These are phyloP conservation scores for Silene latifolia DNA, from an alignment of 148 eudicot genomes.

Conservation along the genomic window DNA sequence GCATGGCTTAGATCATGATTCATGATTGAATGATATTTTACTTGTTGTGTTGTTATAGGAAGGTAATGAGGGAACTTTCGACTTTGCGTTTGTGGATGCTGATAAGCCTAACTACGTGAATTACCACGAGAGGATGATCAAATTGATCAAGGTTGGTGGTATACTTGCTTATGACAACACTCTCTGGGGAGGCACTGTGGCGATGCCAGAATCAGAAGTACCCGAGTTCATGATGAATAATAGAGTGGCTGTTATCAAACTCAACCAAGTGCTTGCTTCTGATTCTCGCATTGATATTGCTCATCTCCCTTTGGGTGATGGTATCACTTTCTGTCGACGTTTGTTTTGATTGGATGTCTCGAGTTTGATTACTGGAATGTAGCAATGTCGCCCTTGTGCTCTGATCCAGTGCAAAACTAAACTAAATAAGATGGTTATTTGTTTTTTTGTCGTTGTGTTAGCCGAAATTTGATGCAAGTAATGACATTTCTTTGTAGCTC, in stretches of 20 bases:
- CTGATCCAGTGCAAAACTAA: too few species aligned
- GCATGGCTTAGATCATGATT: too few species aligned
- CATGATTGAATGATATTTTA: too few species aligned
- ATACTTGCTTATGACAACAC: slow-evolving; percentile 65
- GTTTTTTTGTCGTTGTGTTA: too few species aligned
- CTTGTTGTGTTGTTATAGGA: slow-evolving; percentile 7
- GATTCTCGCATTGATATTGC: slow-evolving; percentile 49
- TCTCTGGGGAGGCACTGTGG: slow-evolving; percentile 45
- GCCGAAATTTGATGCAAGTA: too few species aligned
- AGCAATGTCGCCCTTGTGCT: too few species aligned
- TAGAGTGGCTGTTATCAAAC: slow-evolving; percentile 19
- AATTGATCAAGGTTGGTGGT: slow-evolving; percentile 52
- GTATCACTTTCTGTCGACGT: slow-evolving; percentile 53
- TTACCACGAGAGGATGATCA: slow-evolving; percentile 54
- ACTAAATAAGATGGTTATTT: too few species aligned
- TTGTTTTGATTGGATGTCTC: slow-evolving; percentile 18
- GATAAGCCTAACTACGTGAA: slow-evolving; percentile 46
- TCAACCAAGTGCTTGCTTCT: slow-evolving; percentile 43
- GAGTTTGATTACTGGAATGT: too few species aligned
- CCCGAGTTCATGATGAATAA: slow-evolving; percentile 15
- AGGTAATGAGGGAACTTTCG: slow-evolving; percentile 50
- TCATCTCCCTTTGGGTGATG: slow-evolving; percentile 49
- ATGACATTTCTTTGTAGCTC: too few species aligned
- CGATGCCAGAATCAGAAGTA: slow-evolving; percentile 34
- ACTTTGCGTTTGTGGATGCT: slow-evolving; percentile 72